These are phyloP conservation scores for Hypholoma fasciculare DNA, from an alignment of 768 basidiomycete genomes.

Conservation along the genomic window DNA sequence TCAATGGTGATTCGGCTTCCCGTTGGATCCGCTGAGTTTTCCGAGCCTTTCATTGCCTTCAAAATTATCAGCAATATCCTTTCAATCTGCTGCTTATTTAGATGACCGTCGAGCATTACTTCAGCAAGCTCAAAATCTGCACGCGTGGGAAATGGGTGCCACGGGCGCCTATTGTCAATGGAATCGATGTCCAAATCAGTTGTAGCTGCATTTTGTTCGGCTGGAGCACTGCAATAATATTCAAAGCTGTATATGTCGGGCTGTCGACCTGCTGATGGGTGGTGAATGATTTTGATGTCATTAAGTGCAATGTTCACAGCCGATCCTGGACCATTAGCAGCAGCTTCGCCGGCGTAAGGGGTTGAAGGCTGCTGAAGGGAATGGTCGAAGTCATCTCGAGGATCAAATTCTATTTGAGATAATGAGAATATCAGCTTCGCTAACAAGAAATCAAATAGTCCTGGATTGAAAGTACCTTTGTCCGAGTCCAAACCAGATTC, in stretches of 20 bases:
- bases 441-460: too few species aligned
- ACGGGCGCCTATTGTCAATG: constrained; percentile 2
- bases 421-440: too few species aligned
- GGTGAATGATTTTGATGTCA: constrained; percentile 9
- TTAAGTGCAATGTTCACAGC: background rate
- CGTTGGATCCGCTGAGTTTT: background rate
- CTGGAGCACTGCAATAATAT: background rate
- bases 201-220: background rate
- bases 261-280: background rate
- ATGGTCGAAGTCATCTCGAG: too few species aligned
- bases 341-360: too few species aligned
- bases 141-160: constrained; percentile 14
- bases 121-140: constrained; percentile 22
- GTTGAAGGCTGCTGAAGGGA: too few species aligned
- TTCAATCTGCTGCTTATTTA: constrained; percentile 10
- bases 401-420: too few species aligned
- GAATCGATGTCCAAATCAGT: background rate
- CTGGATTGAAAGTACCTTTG: too few species aligned
- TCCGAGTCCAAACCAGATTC: too few species aligned
- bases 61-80: constrained; percentile 7
- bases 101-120: constrained; percentile 14
- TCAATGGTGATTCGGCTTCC: constrained; percentile 11
- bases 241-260: background rate
- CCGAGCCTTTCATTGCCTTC: background rate
- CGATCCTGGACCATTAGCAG: too few species aligned